Evolutionary conservation across 1,139 yeast genomes (phyloP).

Genomic region (Yamadazyma jaroonii): DNA sequence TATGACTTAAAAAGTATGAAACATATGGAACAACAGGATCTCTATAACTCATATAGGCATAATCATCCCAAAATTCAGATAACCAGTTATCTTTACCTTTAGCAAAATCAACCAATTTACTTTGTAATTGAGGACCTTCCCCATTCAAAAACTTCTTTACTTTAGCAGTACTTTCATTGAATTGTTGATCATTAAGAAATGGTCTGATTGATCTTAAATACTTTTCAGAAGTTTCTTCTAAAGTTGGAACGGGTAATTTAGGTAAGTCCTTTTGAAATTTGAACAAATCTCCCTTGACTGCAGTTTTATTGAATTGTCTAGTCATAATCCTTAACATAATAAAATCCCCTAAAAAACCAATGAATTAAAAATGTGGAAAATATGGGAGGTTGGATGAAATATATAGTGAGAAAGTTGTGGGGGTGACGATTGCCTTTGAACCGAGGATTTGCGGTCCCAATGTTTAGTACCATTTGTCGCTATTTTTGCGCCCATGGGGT

Average conservation of each 20-base stretch:
- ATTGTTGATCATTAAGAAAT: slow-evolving; percentile 51
- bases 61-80: slow-evolving; percentile 90
- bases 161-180: slow-evolving; percentile 51
- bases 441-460: slow-evolving; percentile 6
- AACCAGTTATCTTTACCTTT: slow-evolving; percentile 80
- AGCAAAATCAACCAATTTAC: slow-evolving; percentile 60
- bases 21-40: slow-evolving; percentile 95
- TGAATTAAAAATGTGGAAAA: background rate
- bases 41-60: slow-evolving; percentile 85
- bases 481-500: no score
- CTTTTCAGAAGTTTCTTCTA: slow-evolving; percentile 66
- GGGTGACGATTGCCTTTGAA: slow-evolving; percentile 7
- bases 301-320: slow-evolving; percentile 31
- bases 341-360: background rate
- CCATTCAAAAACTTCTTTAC: slow-evolving; percentile 64
- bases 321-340: slow-evolving; percentile 17
- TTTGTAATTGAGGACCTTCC: slow-evolving; percentile 66
- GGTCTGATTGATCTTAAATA: slow-evolving; percentile 78
- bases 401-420: slow-evolving; percentile 8
- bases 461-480: background rate
- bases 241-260: slow-evolving; percentile 81
- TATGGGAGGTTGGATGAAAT: background rate
- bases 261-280: slow-evolving; percentile 77
- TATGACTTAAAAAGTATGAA: slow-evolving; percentile 85
- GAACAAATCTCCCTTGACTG: slow-evolving; percentile 64